Conservation (phyloP, 78 protist species). For the Dictyostelium intermedium region DNA sequence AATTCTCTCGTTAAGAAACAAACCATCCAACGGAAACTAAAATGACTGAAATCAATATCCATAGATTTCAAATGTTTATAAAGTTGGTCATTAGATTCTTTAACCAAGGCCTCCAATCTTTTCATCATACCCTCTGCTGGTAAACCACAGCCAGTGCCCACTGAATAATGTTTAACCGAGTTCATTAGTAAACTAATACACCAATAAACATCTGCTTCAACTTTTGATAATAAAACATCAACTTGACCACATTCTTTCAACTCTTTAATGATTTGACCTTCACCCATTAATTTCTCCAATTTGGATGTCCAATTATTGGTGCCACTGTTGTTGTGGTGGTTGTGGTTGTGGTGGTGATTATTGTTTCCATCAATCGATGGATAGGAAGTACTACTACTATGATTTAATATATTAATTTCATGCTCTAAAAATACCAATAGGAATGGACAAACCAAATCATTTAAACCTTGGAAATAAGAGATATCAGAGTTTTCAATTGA, state of each 20-base stretch:
- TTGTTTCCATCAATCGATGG: not conserved
- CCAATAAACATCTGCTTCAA: constrained; percentile 70
- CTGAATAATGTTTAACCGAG: constrained; percentile 51
- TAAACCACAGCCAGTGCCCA: constrained; percentile 61
- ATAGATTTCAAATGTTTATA: constrained; percentile 31
- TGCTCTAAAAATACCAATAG: constrained; percentile 39
- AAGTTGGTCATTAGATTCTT: constrained; percentile 53
- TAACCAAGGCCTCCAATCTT: constrained; percentile 17
- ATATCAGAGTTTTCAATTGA: constrained; percentile 56
- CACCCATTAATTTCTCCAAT: constrained; percentile 41
- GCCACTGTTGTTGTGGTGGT: not conserved
- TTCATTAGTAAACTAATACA: constrained; percentile 42
- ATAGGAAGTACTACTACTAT: constrained; percentile 1
- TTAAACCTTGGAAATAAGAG: constrained; percentile 71
- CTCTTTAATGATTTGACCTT: constrained; percentile 29
- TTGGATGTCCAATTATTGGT: not conserved
- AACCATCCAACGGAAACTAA: constrained; percentile 77
- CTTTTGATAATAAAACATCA: constrained; percentile 2
- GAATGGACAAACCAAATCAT: constrained; percentile 70
- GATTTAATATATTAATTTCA: not conserved
- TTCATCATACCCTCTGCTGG: constrained; percentile 77
- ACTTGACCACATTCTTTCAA: constrained; percentile 1
- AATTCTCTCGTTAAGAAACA: constrained; percentile 55
- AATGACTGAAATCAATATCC: constrained; percentile 66
- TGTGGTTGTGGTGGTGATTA: no score